Evolutionary conservation across 495 filamentous ascomycete species (phyloP).

Genomic region (Cladorrhinum samala): DNA sequence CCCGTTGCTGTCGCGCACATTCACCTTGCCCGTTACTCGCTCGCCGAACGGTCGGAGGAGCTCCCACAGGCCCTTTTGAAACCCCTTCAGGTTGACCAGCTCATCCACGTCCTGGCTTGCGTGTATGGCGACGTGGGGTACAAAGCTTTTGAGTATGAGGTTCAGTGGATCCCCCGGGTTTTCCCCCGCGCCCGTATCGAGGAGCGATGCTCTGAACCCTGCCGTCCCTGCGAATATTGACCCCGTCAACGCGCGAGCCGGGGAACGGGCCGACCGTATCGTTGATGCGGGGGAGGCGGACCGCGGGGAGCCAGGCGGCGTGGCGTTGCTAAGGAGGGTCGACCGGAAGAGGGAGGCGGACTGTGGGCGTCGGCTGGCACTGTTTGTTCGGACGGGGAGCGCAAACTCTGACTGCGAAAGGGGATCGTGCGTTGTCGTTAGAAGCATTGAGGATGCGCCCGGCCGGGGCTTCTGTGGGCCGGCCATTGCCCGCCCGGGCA

Average conservation of each 20-base stretch:
- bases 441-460: slow-evolving; percentile 26
- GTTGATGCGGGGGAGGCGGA: slow-evolving; percentile 50
- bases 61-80: slow-evolving; percentile 68
- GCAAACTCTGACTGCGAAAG: slow-evolving; percentile 39
- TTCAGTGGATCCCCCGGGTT: slow-evolving; percentile 59
- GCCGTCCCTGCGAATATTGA: slow-evolving; percentile 38
- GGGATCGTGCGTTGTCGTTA: slow-evolving; percentile 9
- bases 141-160: slow-evolving; percentile 75
- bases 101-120: slow-evolving; percentile 78
- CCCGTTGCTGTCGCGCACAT: slow-evolving; percentile 82
- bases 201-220: slow-evolving; percentile 30
- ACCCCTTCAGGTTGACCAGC: slow-evolving; percentile 77
- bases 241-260: slow-evolving; percentile 44
- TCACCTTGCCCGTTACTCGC: slow-evolving; percentile 76
- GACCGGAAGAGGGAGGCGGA: slow-evolving; percentile 54
- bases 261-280: slow-evolving; percentile 40
- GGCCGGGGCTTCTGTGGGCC: slow-evolving; percentile 27
- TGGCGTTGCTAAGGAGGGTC: slow-evolving; percentile 30
- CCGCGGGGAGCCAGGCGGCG: slow-evolving; percentile 44
- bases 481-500: not conserved
- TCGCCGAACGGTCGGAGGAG: slow-evolving; percentile 91
- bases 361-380: slow-evolving; percentile 44
- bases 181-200: slow-evolving; percentile 42
- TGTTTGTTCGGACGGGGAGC: slow-evolving; percentile 43
- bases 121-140: slow-evolving; percentile 78